Evolutionary conservation across 306 rosid species (phyloP).

Genomic region (Carpinus viminea): DNA sequence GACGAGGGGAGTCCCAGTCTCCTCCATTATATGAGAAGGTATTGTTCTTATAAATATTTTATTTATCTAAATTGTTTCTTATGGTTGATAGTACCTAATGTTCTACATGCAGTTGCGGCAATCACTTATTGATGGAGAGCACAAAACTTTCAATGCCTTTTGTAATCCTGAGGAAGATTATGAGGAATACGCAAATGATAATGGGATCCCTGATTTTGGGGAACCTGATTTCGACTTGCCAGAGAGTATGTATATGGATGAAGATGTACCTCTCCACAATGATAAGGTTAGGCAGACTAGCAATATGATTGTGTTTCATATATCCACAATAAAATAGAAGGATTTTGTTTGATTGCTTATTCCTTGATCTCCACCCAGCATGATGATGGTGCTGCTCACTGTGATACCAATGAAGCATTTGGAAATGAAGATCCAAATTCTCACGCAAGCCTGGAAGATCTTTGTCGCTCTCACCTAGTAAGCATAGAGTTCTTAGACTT

Average conservation of each 20-base stretch:
- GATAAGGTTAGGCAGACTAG: conserved; percentile 55
- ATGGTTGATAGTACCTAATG: conserved; percentile 9
- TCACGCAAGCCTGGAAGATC: conserved; percentile 76
- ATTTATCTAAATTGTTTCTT: conserved; percentile 3
- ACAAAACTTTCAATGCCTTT: conserved; percentile 42
- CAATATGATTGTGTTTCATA: conserved; percentile 14
- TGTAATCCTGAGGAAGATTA: conserved; percentile 44
- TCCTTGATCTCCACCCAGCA: conserved; percentile 43
- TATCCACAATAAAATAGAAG: conserved; percentile 5
- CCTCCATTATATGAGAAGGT: conserved; percentile 73
- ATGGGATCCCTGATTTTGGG: conserved; percentile 36
- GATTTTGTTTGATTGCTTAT: conserved; percentile 27
- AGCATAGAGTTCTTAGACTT: conserved; percentile 24
- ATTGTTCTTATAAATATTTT: conserved; percentile 2
- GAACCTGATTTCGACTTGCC: conserved; percentile 53
- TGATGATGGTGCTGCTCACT: conserved; percentile 42
- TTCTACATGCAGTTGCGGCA: conserved; percentile 69
- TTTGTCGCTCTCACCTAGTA: conserved; percentile 97
- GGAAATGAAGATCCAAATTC: conserved; percentile 53
- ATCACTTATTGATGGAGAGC: conserved; percentile 56
- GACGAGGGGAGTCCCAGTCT: conserved; percentile 47
- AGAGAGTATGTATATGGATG: conserved; percentile 52
- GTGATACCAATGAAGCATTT: conserved; percentile 44
- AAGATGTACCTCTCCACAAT: conserved; percentile 40
- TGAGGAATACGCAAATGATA: conserved; percentile 51